Conservation (phyloP, 106 monocot genomes). For the Narthecium ossifragum region DNA sequence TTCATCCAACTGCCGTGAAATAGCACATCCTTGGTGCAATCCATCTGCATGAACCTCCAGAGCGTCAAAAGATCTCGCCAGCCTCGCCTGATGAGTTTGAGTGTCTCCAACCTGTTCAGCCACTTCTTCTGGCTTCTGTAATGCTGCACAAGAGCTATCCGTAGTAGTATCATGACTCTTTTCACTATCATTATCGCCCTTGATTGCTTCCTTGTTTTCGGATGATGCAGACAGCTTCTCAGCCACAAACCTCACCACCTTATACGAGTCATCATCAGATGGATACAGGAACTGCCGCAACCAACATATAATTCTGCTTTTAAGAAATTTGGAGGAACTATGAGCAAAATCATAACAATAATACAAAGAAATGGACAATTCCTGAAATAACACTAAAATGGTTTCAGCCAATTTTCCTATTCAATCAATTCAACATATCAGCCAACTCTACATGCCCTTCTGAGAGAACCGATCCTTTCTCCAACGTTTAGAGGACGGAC, state of each 20-base stretch:
- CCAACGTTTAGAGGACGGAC: no score
- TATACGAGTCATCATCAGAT: conserved; percentile 22
- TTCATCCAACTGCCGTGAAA: neutral
- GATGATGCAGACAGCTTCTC: conserved; percentile 20
- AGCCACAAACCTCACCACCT: conserved; percentile 30
- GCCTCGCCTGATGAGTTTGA: neutral
- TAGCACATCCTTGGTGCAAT: neutral
- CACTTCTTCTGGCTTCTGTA: neutral
- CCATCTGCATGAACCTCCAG: neutral
- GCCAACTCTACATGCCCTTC: no score
- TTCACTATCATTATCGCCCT: neutral
- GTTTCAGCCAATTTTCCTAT: no score
- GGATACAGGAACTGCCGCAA: conserved; percentile 33
- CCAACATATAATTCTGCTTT: conserved; percentile 12
- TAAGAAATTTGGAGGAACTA: conserved; percentile 4
- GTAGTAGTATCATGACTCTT: neutral
- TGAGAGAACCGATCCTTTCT: no score
- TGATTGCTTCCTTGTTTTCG: conserved; percentile 1
- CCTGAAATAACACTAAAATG: neutral
- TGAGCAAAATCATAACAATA: conserved; percentile 5
- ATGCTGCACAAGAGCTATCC: neutral
- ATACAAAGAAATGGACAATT: conserved; percentile 6
- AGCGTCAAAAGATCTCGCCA: no score
- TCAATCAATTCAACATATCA: no score
- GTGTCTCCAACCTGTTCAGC: neutral